Percentiles rank a stretch among this genome's conserved stretches.
Evolutionary conservation across 768 basidiomycete species (phyloP).

Genomic region (Trametes villosa): DNA sequence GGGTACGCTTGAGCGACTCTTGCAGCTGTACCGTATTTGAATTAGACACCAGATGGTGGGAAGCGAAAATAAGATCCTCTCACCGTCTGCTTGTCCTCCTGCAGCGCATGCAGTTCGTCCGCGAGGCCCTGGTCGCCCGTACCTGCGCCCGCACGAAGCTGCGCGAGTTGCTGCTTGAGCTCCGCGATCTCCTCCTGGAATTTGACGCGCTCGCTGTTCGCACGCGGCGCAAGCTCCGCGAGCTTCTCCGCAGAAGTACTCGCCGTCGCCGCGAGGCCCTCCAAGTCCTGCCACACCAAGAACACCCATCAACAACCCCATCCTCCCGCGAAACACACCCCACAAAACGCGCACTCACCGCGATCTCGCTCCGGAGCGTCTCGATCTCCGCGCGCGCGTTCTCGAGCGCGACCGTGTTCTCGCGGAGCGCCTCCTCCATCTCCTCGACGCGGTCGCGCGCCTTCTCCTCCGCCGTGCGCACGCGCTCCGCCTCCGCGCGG

Average conservation of each 20-base stretch:
- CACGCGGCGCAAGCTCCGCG: conserved; percentile 51
- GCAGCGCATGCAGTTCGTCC: conserved; percentile 19
- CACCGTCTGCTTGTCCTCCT: conserved; percentile 24
- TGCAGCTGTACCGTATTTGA: conserved; percentile 14
- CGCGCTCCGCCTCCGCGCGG: conserved; percentile 65
- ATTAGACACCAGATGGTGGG: no score
- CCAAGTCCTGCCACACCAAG: conserved; percentile 60
- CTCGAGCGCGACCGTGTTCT: conserved; percentile 87
- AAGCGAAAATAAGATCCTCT: neutral
- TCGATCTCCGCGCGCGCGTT: conserved; percentile 92
- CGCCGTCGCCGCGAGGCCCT: conserved; percentile 48
- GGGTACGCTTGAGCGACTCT: conserved; percentile 28
- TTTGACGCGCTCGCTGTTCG: conserved; percentile 54
- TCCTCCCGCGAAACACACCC: neutral
- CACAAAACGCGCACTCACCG: conserved; percentile 60
- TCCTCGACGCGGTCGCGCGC: conserved; percentile 77
- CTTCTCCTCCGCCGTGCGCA: conserved; percentile 61
- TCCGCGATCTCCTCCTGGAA: conserved; percentile 58
- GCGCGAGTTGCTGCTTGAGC: conserved; percentile 53
- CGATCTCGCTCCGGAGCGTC: conserved; percentile 67
- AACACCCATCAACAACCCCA: conserved; percentile 5
- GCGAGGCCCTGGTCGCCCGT: conserved; percentile 6
- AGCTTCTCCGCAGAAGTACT: conserved; percentile 43
- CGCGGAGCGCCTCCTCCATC: conserved; percentile 86
- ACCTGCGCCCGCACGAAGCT: conserved; percentile 33